Evolutionary conservation across 2,329 filamentous ascomycete species (phyloP).

Genomic region (Botryotinia convoluta): DNA sequence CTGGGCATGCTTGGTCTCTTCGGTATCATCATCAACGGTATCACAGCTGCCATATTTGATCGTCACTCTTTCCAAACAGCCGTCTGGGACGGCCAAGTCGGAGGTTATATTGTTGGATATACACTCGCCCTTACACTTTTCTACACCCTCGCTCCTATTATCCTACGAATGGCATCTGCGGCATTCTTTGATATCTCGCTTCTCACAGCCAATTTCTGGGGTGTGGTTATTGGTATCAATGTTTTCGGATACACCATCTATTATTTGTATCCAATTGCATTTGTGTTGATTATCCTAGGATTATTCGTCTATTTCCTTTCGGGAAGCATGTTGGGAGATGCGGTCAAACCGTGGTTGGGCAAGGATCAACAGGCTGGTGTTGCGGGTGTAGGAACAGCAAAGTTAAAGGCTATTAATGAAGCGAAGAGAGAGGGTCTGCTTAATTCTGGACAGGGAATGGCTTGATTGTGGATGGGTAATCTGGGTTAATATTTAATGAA

Average conservation of each 20-base stretch:
- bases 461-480: neutral
- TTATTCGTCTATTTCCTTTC: constrained; percentile 85
- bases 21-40: constrained; percentile 86
- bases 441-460: constrained; percentile 10
- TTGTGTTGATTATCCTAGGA: constrained; percentile 85
- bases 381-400: constrained; percentile 80
- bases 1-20: constrained; percentile 87
- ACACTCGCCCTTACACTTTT: constrained; percentile 81
- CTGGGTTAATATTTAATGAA: neutral
- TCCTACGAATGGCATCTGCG: constrained; percentile 85
- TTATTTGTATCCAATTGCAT: constrained; percentile 93
- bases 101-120: constrained; percentile 85
- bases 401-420: constrained; percentile 65
- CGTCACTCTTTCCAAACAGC: constrained; percentile 65
- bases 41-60: constrained; percentile 90
- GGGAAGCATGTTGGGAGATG: constrained; percentile 78
- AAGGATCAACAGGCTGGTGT: constrained; percentile 79
- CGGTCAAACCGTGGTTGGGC: constrained; percentile 93
- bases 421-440: constrained; percentile 41
- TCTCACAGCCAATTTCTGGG: constrained; percentile 96
- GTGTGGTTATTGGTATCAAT: constrained; percentile 83
- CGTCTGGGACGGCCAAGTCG: constrained; percentile 64
- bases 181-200: constrained; percentile 97
- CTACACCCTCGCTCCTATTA: constrained; percentile 80
- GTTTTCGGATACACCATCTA: constrained; percentile 80